Base-by-base conservation (phyloP, 352 stramenopile genomes). In the Aphanomyces cochlioides region DNA sequence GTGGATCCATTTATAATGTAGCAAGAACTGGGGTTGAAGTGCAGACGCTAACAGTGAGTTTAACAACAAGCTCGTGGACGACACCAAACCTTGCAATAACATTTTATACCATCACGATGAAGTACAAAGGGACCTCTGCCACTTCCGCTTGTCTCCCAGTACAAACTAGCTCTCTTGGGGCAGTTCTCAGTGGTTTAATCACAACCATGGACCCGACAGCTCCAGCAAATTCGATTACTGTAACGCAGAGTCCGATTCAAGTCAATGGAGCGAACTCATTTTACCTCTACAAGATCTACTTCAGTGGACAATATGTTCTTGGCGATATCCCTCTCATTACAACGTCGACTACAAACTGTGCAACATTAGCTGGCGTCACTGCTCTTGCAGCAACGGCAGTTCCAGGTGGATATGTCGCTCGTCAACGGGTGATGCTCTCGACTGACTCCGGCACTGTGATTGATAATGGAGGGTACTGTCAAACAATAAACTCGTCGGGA, bases 221-320 rank as follows among this genome's bases (percentile, higher is more conserved):
- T 0, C 67, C 71, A 13, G 47, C 38, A 2, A 75, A 71, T 1
- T 78, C 88, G 21, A 78, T 92, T 19, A 74, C 85, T 36, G 86
- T 94, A 1, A 88, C 85, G 17, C 77, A 75, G 12, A 66, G 66
- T 0, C 60, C 82, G 0, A 76, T 63, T 4, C 78, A 65, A 0
- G 73, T 73, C 5, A 50, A 61, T n/a, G 76, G 79, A 28, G 77
- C 80, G 4, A 68, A 76, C 1, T 90, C 72, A 39, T 81, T 79
- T 0, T 98, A 98, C 68, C 77, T 95, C 0, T 98, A 96, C 72
- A 90, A 83, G 13, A 77, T 99, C 28, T 98, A 98, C 74, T 99
- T 98, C 60, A 59, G 87, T 19, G 96, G 96, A 19, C 72, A 79
- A 5, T 73, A 73, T 3, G 80, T 98, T 7, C 47, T 88, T 17